Conservation (phyloP, 768 basidiomycete genomes). For the Boletus rex-veris region DNA sequence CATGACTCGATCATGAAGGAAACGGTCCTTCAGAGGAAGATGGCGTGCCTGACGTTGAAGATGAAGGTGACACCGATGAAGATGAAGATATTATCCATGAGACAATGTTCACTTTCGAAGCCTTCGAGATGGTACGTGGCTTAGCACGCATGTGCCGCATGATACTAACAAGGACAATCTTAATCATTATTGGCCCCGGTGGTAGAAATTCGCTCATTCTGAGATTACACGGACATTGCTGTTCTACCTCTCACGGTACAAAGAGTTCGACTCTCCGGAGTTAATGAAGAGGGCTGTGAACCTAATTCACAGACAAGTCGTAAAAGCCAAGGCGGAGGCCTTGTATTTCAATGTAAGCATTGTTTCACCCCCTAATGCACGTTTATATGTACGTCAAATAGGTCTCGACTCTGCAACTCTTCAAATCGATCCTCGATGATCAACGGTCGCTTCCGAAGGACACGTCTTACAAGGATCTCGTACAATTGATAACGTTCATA, state of each 20-base stretch:
- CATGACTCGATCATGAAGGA: slow-evolving; percentile 27
- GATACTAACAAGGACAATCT: slow-evolving; percentile 12
- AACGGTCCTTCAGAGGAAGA: slow-evolving; percentile 48
- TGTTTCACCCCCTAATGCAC: neutral
- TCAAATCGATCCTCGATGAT: slow-evolving; percentile 82
- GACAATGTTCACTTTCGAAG: slow-evolving; percentile 87
- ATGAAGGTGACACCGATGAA: slow-evolving; percentile 55
- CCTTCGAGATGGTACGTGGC: slow-evolving; percentile 76
- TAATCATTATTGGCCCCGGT: slow-evolving; percentile 15
- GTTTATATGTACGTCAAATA: slow-evolving; percentile 35
- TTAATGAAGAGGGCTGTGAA: slow-evolving; percentile 88
- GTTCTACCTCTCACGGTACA: slow-evolving; percentile 78
- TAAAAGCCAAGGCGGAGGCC: slow-evolving; percentile 89
- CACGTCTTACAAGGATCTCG: slow-evolving; percentile 77
- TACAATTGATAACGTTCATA: slow-evolving; percentile 80
- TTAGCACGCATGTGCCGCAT: slow-evolving; percentile 14
- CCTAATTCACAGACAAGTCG: slow-evolving; percentile 86
- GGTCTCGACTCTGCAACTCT: slow-evolving; percentile 88
- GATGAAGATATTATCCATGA: slow-evolving; percentile 70
- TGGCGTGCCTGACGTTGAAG: slow-evolving; percentile 66
- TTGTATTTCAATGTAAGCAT: slow-evolving; percentile 86
- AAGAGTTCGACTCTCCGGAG: slow-evolving; percentile 70
- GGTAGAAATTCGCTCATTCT: slow-evolving; percentile 84
- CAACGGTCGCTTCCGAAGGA: slow-evolving; percentile 76
- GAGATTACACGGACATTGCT: slow-evolving; percentile 84